phyloP scores from a whole-genome alignment of 2,329 filamentous ascomycete genomes.

The Microdochium paspali region DNA sequence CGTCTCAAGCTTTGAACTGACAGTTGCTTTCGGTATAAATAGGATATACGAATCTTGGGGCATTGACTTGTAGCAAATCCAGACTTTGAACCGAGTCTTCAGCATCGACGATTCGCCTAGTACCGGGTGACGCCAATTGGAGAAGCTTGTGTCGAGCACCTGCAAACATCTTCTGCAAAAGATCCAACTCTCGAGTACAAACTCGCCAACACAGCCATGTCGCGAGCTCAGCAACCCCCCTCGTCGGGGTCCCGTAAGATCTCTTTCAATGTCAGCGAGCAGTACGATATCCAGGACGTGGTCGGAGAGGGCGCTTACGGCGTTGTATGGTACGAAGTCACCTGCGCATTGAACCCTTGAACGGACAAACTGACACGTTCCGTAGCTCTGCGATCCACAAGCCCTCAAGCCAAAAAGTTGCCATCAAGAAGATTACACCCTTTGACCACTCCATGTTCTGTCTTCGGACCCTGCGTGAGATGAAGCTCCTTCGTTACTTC shows the following conservation, averaged over 20 bases:
- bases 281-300: slow-evolving; percentile 99
- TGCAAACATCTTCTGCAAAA: not conserved
- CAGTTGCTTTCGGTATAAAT: no score
- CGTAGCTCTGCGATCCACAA: slow-evolving; percentile 91
- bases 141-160: not conserved
- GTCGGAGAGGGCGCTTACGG: slow-evolving; percentile 98
- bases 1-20: no score
- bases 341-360: not conserved
- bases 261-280: slow-evolving; percentile 98
- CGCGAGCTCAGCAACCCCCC: slow-evolving; percentile 44
- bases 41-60: no score
- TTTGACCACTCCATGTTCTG: slow-evolving; percentile 99
- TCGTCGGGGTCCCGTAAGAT: slow-evolving; percentile 77
- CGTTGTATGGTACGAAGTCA: slow-evolving; percentile 76
- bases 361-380: slow-evolving; percentile 1
- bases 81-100: no score
- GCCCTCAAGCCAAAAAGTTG: slow-evolving; percentile 94
- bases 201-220: slow-evolving; percentile 30
- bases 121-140: no score
- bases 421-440: slow-evolving; percentile 99
- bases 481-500: slow-evolving; percentile 98
- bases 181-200: not conserved
- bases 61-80: no score
- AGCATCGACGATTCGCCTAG: no score
- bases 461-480: slow-evolving; percentile 89